Conservation (phyloP, 2,329 filamentous ascomycete genomes). For the Clarireedia sp. region DNA sequence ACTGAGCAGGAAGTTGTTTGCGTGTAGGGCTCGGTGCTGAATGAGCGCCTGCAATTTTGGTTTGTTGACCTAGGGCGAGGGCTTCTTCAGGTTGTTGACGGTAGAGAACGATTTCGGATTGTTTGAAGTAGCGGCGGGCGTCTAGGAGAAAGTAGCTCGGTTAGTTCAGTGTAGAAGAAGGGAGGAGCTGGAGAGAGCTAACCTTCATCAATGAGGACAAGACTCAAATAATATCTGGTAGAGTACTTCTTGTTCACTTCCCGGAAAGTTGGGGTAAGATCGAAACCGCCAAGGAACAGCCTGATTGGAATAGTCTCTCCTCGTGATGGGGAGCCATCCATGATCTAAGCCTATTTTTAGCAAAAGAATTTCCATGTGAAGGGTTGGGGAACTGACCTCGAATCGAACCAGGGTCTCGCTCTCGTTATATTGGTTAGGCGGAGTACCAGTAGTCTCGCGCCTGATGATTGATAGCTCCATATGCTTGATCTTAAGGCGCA, state of each 20-base stretch:
- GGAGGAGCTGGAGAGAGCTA: constrained; percentile 17
- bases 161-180: not conserved
- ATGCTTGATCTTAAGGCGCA: constrained; percentile 98
- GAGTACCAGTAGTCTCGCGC: constrained; percentile 89
- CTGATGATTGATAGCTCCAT: constrained; percentile 99
- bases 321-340: constrained; percentile 97
- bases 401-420: constrained; percentile 96
- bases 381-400: constrained; percentile 49
- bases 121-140: constrained; percentile 95
- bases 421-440: constrained; percentile 98
- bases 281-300: constrained; percentile 94
- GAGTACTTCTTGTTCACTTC: constrained; percentile 99
- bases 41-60: constrained; percentile 28
- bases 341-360: constrained; percentile 55
- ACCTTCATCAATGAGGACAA: constrained; percentile 95
- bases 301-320: constrained; percentile 91
- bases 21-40: constrained; percentile 22
- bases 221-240: constrained; percentile 90
- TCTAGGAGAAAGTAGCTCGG: constrained; percentile 42
- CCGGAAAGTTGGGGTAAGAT: constrained; percentile 94
- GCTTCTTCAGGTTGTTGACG: constrained; percentile 63
- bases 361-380: not conserved
- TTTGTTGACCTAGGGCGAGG: constrained; percentile 28
- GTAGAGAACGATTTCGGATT: constrained; percentile 96
- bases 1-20: constrained; percentile 2